phyloP scores from a whole-genome alignment of 129 eudicot species.

The Dittrichia graveolens region DNA sequence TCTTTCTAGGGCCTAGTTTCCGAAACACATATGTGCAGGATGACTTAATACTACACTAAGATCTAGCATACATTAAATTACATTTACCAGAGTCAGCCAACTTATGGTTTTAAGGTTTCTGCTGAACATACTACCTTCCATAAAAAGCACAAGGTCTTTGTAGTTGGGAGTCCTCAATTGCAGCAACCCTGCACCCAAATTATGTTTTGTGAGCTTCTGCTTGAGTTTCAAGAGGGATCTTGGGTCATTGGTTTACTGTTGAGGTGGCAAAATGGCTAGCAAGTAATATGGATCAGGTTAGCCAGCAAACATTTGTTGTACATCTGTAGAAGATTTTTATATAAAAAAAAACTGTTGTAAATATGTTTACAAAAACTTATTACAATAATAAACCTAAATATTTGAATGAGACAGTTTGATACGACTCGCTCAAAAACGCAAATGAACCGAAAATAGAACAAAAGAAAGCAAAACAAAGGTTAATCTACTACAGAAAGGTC shows the following conservation, averaged over 20 bases:
- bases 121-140: constrained; percentile 53
- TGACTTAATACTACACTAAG: constrained; percentile 27
- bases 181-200: constrained; percentile 65
- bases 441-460: too few relatives aligned
- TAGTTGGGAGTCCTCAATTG: constrained; percentile 45
- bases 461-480: too few relatives aligned
- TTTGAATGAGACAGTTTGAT: too few relatives aligned
- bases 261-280: background rate
- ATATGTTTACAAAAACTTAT: background rate
- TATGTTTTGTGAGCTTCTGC: constrained; percentile 61
- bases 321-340: background rate
- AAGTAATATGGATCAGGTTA: background rate
- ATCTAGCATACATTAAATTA: constrained; percentile 16
- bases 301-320: background rate
- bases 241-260: background rate
- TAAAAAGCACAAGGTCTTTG: constrained; percentile 56
- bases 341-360: too few relatives aligned
- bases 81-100: constrained; percentile 17
- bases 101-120: constrained; percentile 35
- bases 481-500: too few relatives aligned
- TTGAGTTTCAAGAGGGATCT: constrained; percentile 4
- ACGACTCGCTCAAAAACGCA: too few relatives aligned
- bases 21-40: constrained; percentile 31
- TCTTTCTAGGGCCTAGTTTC: constrained; percentile 29
- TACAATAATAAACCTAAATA: too few relatives aligned